Percentiles rank a stretch among this genome's conserved stretches.
Evolutionary conservation across 176 grass and related monocot species (phyloP).

Genomic region (Oryza glaberrima): DNA sequence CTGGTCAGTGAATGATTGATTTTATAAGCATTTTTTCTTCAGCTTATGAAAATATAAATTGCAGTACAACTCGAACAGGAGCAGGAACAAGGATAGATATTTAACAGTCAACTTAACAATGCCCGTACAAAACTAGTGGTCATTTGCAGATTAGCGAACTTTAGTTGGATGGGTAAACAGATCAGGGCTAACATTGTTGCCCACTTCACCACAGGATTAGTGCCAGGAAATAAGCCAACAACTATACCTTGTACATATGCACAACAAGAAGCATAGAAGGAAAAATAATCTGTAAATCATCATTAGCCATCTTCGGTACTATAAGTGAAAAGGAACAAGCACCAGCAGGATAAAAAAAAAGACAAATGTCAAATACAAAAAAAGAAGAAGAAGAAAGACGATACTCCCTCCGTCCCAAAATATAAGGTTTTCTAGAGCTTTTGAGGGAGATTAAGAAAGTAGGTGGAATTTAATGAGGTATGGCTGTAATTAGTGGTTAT

Average conservation of each 20-base stretch:
- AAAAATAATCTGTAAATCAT: neutral
- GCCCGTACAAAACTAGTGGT: neutral
- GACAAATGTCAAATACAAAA: neutral
- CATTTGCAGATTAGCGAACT: neutral
- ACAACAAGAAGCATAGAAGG: neutral
- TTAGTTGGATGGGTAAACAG: slow-evolving; percentile 5
- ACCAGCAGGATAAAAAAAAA: neutral
- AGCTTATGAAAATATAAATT: slow-evolving; percentile 6
- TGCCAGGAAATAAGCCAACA: slow-evolving; percentile 2
- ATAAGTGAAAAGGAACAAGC: slow-evolving; percentile 9
- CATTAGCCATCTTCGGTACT: neutral
- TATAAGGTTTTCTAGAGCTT: too few relatives aligned
- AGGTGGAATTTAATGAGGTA: too few relatives aligned
- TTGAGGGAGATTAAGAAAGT: too few relatives aligned
- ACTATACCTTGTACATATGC: neutral
- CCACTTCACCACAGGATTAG: neutral
- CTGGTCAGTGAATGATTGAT: neutral
- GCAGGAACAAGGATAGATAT: neutral
- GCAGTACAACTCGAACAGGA: slow-evolving; percentile 8
- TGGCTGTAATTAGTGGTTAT: too few relatives aligned
- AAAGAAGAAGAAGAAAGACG: too few relatives aligned
- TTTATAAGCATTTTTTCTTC: slow-evolving; percentile 23
- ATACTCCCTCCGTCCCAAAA: too few relatives aligned
- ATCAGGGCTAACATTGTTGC: neutral
- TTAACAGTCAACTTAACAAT: neutral